These are phyloP conservation scores for Termitomyces titanicus DNA, from an alignment of 768 basidiomycete genomes.

Conservation along the genomic window DNA sequence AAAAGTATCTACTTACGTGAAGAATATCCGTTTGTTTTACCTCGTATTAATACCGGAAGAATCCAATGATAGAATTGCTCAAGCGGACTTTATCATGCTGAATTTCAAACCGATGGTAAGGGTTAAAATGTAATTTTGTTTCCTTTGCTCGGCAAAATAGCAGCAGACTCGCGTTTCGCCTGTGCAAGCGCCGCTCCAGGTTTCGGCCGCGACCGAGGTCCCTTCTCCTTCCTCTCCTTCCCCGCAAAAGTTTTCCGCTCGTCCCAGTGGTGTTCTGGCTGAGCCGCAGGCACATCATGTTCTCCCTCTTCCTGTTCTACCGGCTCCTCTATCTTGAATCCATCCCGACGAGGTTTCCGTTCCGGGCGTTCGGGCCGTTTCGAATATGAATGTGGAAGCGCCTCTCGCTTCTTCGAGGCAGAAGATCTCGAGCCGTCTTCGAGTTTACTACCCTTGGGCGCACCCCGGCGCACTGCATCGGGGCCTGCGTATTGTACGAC, in stretches of 20 bases:
- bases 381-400: slow-evolving; percentile 4
- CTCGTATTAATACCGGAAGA: background rate
- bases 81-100: too few species aligned
- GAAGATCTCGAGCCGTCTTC: slow-evolving; percentile 12
- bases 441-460: slow-evolving; percentile 32
- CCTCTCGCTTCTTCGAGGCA: slow-evolving; percentile 10
- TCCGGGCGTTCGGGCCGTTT: slow-evolving; percentile 9
- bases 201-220: slow-evolving; percentile 49
- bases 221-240: slow-evolving; percentile 23
- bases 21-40: background rate
- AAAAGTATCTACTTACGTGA: background rate
- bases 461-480: slow-evolving; percentile 86
- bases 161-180: slow-evolving; percentile 72
- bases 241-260: slow-evolving; percentile 10
- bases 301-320: background rate
- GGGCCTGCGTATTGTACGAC: slow-evolving; percentile 87
- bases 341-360: slow-evolving; percentile 2
- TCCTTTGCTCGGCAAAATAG: slow-evolving; percentile 66
- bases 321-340: background rate
- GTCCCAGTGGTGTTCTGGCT: slow-evolving; percentile 1
- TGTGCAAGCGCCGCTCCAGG: slow-evolving; percentile 80
- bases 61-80: background rate
- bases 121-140: slow-evolving; percentile 69
- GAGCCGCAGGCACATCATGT: background rate
- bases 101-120: too few species aligned